A percentile compares a stretch with the other conserved stretches of the same genome.
Conservation (phyloP, 331 rosid genomes). For the Rhamnella rubrinervis region DNA sequence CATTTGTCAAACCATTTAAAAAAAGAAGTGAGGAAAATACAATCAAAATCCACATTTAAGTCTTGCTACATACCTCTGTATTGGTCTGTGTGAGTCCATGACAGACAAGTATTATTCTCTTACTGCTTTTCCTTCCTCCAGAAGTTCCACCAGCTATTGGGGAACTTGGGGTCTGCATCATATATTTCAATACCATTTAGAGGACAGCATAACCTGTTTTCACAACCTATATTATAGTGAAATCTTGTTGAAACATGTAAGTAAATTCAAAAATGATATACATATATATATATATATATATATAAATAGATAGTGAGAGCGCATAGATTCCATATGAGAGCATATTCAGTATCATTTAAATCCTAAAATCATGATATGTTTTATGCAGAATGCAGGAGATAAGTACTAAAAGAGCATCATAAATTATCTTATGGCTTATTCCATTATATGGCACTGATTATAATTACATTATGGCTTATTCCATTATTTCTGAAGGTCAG, state of each 20-base stretch:
- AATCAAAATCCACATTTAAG: background rate
- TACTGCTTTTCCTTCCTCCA: conserved; percentile 67
- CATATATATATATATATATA: background rate
- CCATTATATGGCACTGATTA: too few species aligned
- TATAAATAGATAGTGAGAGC: too few species aligned
- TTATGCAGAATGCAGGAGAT: too few species aligned
- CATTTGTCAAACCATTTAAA: conserved; percentile 3
- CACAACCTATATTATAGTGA: conserved; percentile 16
- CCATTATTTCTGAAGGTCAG: too few species aligned
- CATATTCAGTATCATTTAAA: too few species aligned
- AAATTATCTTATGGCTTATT: too few species aligned
- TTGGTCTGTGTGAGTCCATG: conserved; percentile 64
- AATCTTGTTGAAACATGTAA: conserved; percentile 14
- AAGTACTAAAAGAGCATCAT: too few species aligned
- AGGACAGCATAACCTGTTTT: conserved; percentile 22
- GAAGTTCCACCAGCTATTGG: conserved; percentile 75
- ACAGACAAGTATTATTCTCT: conserved; percentile 69
- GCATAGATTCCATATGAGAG: too few species aligned
- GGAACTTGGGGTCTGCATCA: conserved; percentile 88
- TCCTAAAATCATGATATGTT: too few species aligned
- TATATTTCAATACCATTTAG: conserved; percentile 34
- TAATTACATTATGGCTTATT: too few species aligned
- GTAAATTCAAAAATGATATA: background rate
- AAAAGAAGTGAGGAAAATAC: background rate
- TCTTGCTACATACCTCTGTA: conserved; percentile 46